Conservation (phyloP, 441 rosid species). For the Francoa sonchifolia region DNA sequence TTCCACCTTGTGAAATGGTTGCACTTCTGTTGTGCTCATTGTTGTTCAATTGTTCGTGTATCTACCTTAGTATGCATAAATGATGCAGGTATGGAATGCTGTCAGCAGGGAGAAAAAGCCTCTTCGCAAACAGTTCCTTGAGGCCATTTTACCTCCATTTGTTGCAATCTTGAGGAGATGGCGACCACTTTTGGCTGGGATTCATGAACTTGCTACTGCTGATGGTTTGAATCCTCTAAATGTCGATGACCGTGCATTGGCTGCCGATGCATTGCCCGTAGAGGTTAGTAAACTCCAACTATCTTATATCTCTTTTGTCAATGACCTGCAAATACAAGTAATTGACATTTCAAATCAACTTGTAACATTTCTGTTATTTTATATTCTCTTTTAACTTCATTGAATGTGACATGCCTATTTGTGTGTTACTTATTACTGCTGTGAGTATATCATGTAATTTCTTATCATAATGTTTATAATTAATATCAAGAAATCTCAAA, state of each 20-base stretch:
- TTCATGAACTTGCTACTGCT: constrained; percentile 96
- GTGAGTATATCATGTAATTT: background rate
- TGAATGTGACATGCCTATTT: background rate
- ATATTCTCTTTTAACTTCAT: no score
- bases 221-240: constrained; percentile 96
- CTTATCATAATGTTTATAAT: background rate
- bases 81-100: constrained; percentile 89
- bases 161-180: constrained; percentile 95
- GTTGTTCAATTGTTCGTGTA: constrained; percentile 12
- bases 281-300: constrained; percentile 47
- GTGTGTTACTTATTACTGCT: background rate
- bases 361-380: background rate
- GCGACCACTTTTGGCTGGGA: constrained; percentile 95
- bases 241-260: constrained; percentile 91
- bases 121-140: constrained; percentile 87
- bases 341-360: background rate
- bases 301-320: constrained; percentile 9
- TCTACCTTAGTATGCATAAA: constrained; percentile 16
- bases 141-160: constrained; percentile 91
- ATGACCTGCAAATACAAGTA: background rate
- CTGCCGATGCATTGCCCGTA: constrained; percentile 82
- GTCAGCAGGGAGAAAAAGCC: constrained; percentile 76
- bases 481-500: constrained; percentile 3
- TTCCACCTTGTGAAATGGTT: constrained; percentile 11
- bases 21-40: constrained; percentile 9